phyloP scores from a whole-genome alignment of 2,329 filamentous ascomycete species.

The Ophiocordyceps camponoti-leonardi region DNA sequence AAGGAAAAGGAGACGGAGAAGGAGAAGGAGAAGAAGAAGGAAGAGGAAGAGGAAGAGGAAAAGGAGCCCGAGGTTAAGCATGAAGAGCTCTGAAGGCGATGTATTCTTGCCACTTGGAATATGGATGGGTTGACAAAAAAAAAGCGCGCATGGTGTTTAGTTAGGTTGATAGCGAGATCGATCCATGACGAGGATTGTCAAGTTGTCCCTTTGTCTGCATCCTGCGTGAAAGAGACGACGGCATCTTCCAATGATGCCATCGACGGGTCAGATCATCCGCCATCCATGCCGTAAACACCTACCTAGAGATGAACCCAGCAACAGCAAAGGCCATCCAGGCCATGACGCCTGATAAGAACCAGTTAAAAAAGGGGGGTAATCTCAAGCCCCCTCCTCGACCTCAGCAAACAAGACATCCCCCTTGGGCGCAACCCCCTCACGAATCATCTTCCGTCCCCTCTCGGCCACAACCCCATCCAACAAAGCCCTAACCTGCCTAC shows the following conservation, averaged over 20 bases:
- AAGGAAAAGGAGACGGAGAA: conserved; percentile 1
- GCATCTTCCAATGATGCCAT: background rate
- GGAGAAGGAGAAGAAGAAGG: conserved; percentile 2
- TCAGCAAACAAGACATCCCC: conserved; percentile 33
- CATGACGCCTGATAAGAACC: too few relatives aligned
- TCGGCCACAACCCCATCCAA: conserved; percentile 65
- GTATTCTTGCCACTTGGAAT: background rate
- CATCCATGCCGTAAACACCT: too few relatives aligned
- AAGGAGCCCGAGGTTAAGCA: conserved; percentile 18
- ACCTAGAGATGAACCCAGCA: too few relatives aligned
- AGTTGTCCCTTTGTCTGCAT: background rate
- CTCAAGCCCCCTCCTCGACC: conserved; percentile 21
- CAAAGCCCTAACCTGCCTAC: conserved; percentile 66
- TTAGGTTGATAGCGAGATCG: background rate
- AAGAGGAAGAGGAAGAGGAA: conserved; percentile 8
- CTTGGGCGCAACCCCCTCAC: conserved; percentile 32
- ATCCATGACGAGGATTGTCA: background rate
- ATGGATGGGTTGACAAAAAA: background rate
- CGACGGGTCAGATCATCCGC: too few relatives aligned
- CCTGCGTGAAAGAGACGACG: background rate
- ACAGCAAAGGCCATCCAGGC: too few relatives aligned
- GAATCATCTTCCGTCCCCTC: conserved; percentile 47
- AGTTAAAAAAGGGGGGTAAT: too few relatives aligned
- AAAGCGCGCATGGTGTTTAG: background rate
- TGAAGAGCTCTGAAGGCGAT: conserved; percentile 31